These are phyloP conservation scores for Yueomyces sp. DNA, from an alignment of 805 yeast species.

Conservation along the genomic window DNA sequence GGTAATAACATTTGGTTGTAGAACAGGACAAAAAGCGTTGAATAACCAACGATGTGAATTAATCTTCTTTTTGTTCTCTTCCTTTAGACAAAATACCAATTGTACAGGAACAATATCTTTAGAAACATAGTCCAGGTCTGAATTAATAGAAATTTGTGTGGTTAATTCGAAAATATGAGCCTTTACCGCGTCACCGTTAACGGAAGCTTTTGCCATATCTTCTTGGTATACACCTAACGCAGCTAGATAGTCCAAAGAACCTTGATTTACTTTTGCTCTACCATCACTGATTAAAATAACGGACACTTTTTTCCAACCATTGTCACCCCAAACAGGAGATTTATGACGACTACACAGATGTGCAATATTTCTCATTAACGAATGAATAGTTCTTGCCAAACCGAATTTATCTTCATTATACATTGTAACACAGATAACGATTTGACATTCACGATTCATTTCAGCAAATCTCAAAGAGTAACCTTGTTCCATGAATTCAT, in stretches of 20 bases:
- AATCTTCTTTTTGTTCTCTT: conserved; percentile 81
- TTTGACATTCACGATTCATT: conserved; percentile 80
- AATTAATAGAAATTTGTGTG: conserved; percentile 85
- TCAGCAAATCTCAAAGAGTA: conserved; percentile 80
- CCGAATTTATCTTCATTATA: conserved; percentile 89
- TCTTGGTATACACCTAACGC: conserved; percentile 97
- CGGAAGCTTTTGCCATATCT: conserved; percentile 89
- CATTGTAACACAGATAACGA: conserved; percentile 90
- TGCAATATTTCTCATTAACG: conserved; percentile 85
- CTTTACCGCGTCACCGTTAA: conserved; percentile 80
- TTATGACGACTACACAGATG: conserved; percentile 71
- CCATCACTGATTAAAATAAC: conserved; percentile 91
- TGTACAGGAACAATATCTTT: conserved; percentile 92
- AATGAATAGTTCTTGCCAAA: conserved; percentile 86
- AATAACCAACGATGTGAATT: conserved; percentile 97
- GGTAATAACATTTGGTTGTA: conserved; percentile 84
- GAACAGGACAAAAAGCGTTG: conserved; percentile 83
- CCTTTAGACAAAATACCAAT: conserved; percentile 83
- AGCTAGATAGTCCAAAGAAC: conserved; percentile 76
- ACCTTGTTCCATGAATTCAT: conserved; percentile 65
- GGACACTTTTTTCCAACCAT: conserved; percentile 94
- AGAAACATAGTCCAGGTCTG: conserved; percentile 79
- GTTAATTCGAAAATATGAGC: conserved; percentile 95
- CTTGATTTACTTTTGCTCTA: conserved; percentile 72
- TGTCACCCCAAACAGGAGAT: conserved; percentile 88